phyloP scores from a whole-genome alignment of 495 filamentous ascomycete species.

The Penicillium alfredii region DNA sequence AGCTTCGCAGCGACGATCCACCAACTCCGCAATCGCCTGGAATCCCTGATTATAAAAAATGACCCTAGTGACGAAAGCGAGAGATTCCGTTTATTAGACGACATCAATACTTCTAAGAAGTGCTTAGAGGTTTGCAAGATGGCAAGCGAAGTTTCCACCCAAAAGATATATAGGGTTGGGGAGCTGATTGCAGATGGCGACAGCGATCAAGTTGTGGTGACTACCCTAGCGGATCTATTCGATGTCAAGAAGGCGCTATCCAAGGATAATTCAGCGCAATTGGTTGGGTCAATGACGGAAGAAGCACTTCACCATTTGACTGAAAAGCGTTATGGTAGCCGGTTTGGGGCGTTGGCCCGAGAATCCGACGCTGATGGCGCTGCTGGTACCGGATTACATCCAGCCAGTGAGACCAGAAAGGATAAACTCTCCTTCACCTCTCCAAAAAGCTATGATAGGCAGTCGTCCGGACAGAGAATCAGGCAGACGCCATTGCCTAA shows the following conservation, averaged over 20 bases:
- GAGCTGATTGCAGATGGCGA: slow-evolving; percentile 29
- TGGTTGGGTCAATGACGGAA: slow-evolving; percentile 27
- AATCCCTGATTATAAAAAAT: slow-evolving; percentile 15
- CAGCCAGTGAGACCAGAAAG: too few relatives aligned
- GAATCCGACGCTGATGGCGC: too few relatives aligned
- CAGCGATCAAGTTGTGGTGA: slow-evolving; percentile 32
- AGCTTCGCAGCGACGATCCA: slow-evolving; percentile 17
- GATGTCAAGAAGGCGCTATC: slow-evolving; percentile 24
- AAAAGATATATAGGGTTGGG: slow-evolving; percentile 27
- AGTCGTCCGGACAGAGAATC: too few relatives aligned
- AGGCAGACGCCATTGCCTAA: too few relatives aligned
- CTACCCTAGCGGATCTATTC: slow-evolving; percentile 31
- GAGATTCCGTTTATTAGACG: slow-evolving; percentile 22
- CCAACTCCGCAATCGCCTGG: slow-evolving; percentile 21
- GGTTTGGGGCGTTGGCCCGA: slow-evolving; percentile 19
- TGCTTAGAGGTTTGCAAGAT: slow-evolving; percentile 32
- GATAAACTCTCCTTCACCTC: too few relatives aligned
- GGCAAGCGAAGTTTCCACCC: slow-evolving; percentile 21
- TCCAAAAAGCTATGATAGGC: too few relatives aligned
- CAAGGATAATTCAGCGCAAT: slow-evolving; percentile 20
- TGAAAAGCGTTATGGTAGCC: slow-evolving; percentile 26
- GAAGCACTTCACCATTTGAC: slow-evolving; percentile 21
- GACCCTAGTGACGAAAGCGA: slow-evolving; percentile 14
- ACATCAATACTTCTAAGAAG: slow-evolving; percentile 24
- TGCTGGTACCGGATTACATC: too few relatives aligned